A percentile compares a stretch with the other conserved stretches of the same genome.
Conservation (phyloP, 768 basidiomycete species). For the Boletus huronensis region DNA sequence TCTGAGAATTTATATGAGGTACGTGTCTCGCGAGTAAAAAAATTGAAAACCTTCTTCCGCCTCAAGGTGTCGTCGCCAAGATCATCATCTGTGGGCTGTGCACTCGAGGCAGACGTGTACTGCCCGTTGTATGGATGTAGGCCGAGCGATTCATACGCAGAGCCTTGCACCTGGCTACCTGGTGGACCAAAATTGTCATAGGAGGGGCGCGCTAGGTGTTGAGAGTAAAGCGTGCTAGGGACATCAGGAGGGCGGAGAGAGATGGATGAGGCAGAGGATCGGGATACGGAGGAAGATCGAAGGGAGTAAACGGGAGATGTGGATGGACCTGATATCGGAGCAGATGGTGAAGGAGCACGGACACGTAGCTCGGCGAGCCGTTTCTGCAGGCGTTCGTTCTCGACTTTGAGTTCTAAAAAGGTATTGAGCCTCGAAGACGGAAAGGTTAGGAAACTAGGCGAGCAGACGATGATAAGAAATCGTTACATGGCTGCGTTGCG, state of each 20-base stretch:
- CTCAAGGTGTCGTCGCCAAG: constrained; percentile 48
- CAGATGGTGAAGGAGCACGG: constrained; percentile 17
- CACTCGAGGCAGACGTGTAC: constrained; percentile 10
- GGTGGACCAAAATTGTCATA: constrained; percentile 16
- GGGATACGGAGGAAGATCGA: constrained; percentile 28
- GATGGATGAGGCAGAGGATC: constrained; percentile 20
- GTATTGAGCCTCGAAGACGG: constrained; percentile 55
- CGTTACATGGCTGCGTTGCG: constrained; percentile 67
- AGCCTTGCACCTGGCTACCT: constrained; percentile 8
- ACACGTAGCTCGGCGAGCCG: constrained; percentile 48
- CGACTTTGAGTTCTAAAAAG: constrained; percentile 79
- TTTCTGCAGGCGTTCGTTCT: constrained; percentile 77
- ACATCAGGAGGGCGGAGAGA: constrained; percentile 11
- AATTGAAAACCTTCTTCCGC: constrained; percentile 58
- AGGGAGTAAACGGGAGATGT: constrained; percentile 23
- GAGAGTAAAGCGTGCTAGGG: constrained; percentile 16
- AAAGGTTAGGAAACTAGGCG: neutral
- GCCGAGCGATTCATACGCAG: constrained; percentile 21
- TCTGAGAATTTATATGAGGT: constrained; percentile 11
- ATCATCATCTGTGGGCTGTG: constrained; percentile 37
- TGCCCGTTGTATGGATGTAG: constrained; percentile 15
- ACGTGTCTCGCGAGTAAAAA: neutral
- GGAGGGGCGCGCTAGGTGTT: constrained; percentile 7
- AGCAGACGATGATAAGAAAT: neutral
- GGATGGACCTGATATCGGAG: constrained; percentile 12